Evolutionary conservation across 139 green algal species (phyloP).

Genomic region (Desmodesmus armatus): DNA sequence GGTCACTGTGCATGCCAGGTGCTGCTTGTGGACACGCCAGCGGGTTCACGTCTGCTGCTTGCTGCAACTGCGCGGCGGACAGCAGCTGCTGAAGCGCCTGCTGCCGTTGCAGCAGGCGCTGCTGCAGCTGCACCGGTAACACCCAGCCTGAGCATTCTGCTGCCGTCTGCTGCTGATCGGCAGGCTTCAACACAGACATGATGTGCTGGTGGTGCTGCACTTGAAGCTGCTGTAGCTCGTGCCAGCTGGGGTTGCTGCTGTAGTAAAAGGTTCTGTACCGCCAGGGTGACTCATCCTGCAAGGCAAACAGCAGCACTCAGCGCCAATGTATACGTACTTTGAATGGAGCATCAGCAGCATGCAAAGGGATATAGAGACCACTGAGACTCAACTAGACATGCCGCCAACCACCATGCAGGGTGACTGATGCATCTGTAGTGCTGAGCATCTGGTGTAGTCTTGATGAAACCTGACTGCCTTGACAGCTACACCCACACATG

Average conservation of each 20-base stretch:
- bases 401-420: too few relatives aligned
- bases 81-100: neutral
- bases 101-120: slow-evolving; percentile 1
- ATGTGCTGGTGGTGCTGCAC: slow-evolving; percentile 1
- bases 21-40: too few relatives aligned
- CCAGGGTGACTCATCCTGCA: slow-evolving; percentile 3
- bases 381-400: neutral
- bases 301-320: neutral
- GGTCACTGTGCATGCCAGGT: neutral
- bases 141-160: neutral
- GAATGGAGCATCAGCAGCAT: neutral
- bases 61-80: neutral
- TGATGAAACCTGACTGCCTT: too few relatives aligned
- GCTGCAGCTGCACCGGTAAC: neutral
- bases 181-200: too few relatives aligned
- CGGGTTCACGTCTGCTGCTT: neutral
- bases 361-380: neutral
- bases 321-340: too few relatives aligned
- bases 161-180: neutral
- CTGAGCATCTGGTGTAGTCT: too few relatives aligned
- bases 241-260: slow-evolving; percentile 31
- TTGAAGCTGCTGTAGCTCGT: slow-evolving; percentile 28
- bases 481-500: too few relatives aligned
- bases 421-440: too few relatives aligned
- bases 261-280: slow-evolving; percentile 42